Base-by-base conservation (phyloP, 768 basidiomycete species). In the Tulasnella sp. region DNA sequence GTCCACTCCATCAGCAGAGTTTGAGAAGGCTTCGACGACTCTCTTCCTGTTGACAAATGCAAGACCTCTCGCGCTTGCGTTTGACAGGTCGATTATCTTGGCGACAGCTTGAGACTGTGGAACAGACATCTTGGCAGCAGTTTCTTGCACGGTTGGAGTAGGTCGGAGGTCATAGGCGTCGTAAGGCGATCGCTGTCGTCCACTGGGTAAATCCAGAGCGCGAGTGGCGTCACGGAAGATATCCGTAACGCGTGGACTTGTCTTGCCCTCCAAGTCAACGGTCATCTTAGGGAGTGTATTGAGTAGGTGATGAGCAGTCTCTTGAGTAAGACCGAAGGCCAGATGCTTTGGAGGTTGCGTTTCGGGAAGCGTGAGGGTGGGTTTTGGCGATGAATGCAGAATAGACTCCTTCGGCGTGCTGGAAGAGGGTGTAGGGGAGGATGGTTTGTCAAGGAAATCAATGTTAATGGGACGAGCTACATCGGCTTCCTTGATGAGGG, bases 21-120 rank as follows among this genome's bases (percentile, higher is more conserved):
- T 72, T 0, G 92, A 94, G 70, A 98, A 97, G 27, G 78, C 81
- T 12, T 71, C 70, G 27, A 96, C 74, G 60, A 92, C 84, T 60
- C 90, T 75, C 65, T 80, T 74, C 59, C 86, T 75, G 68, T 96
- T 97, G 70, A 91, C 88, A 64, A 77, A 87, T 49, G 86, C 80
- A 60, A 97, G 81, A n/a, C 89, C 90, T 29, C 70, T 73, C 27
- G 89, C 86, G 63, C 85, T 87, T 15, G 94, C 85, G 65, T 98
- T 97, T 61, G 83, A 74, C 63, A 98, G 69, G 70, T 96, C 91
- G 19, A 91, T 70, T 29, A 90, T 69, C 62, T 77, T 75, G 40
- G 84, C 81, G 57, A 96, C 75, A 64, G 63, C 61, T 49, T 72
- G 42, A 5, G 25, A 31, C 11, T 46, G 45, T n/a, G 21, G 25